Conservation (phyloP, 345 rosid genomes). For the Lumnitzera littorea region DNA sequence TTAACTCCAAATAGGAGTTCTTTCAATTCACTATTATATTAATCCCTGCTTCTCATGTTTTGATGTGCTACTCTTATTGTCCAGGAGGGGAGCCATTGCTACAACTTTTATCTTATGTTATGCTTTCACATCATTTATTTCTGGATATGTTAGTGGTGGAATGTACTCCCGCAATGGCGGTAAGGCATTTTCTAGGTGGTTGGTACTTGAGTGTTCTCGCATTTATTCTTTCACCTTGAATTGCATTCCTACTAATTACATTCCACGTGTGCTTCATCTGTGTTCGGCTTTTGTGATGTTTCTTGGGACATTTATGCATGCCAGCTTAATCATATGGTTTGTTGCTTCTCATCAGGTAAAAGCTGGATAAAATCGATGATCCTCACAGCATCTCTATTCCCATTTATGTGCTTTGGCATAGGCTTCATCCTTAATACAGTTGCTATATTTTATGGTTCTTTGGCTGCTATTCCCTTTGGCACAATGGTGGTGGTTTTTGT, state of each 20-base stretch:
- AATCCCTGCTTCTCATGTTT: no score
- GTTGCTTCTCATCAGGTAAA: constrained; percentile 48
- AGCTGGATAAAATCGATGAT: constrained; percentile 94
- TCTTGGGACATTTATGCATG: no score
- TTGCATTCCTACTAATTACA: no score
- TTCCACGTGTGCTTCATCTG: neutral
- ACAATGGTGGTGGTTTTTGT: constrained; percentile 88
- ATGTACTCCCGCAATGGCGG: constrained; percentile 99
- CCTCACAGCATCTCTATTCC: constrained; percentile 89
- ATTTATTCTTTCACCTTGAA: no score
- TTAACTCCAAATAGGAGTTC: no score
- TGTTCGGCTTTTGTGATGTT: neutral
- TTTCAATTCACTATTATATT: no score
- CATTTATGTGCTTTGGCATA: constrained; percentile 87
- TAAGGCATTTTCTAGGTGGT: constrained; percentile 19
- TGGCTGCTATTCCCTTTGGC: constrained; percentile 96
- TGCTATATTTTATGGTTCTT: constrained; percentile 88
- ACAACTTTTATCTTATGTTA: constrained; percentile 95
- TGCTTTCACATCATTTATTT: constrained; percentile 90
- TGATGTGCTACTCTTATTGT: constrained; percentile 6
- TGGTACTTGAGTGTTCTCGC: no score
- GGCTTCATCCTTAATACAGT: constrained; percentile 81
- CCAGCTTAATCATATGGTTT: neutral
- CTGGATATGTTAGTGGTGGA: constrained; percentile 99
- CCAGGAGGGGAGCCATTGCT: constrained; percentile 99